phyloP scores from a whole-genome alignment of 2,329 filamentous ascomycete genomes.

The Grosmannia clavigera region DNA sequence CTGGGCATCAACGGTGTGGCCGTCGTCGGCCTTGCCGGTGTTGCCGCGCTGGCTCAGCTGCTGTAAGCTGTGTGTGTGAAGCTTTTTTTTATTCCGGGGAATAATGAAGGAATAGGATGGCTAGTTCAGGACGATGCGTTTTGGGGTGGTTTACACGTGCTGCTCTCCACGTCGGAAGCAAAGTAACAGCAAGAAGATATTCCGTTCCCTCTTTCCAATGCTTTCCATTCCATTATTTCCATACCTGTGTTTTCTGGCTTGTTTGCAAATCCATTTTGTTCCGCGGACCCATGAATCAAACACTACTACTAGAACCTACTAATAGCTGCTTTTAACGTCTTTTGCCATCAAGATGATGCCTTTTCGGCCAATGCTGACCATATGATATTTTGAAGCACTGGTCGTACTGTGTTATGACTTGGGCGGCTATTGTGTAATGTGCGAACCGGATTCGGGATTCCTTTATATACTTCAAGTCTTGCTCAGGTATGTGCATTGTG shows the following conservation, averaged over 20 bases:
- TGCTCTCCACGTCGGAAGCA: neutral
- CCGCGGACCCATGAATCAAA: neutral
- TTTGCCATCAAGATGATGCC: neutral
- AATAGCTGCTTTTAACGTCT: conserved; percentile 8
- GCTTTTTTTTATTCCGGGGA: conserved; percentile 6
- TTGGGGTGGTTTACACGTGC: neutral
- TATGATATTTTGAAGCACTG: neutral
- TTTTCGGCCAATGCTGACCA: neutral
- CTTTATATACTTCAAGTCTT: too few relatives aligned
- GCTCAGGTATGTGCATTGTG: too few relatives aligned
- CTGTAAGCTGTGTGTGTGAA: conserved; percentile 27
- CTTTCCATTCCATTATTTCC: neutral
- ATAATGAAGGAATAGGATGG: neutral
- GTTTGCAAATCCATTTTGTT: neutral
- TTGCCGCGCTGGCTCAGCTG: conserved; percentile 32
- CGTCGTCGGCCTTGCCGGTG: conserved; percentile 29
- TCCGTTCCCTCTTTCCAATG: neutral
- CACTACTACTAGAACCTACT: conserved; percentile 8
- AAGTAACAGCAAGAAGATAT: neutral
- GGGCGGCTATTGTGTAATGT: neutral
- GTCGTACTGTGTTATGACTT: too few relatives aligned
- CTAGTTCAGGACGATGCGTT: neutral
- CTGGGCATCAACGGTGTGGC: conserved; percentile 33
- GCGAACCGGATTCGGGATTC: too few relatives aligned
- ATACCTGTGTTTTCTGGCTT: neutral